A percentile compares a stretch with the other conserved stretches of the same genome.
These are phyloP conservation scores for Globisporangium perplexum DNA, from an alignment of 352 stramenopile species.

Conservation along the genomic window DNA sequence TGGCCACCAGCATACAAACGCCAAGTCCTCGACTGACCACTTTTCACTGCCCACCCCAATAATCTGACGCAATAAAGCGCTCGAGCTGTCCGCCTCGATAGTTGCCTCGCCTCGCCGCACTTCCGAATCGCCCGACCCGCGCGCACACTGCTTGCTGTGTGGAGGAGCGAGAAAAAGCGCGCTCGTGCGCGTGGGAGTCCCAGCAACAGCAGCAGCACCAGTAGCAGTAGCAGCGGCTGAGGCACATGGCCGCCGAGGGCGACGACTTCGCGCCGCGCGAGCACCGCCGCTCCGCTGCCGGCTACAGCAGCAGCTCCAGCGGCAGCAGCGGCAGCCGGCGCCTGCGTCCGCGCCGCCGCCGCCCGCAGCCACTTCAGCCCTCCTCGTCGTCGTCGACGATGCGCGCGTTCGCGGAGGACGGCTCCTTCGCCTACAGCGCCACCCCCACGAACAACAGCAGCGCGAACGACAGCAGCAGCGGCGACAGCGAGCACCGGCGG, in stretches of 20 bases:
- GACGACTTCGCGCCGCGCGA: slow-evolving; percentile 4
- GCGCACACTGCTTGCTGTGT: not conserved
- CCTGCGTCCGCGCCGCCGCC: not conserved
- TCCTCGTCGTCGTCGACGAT: not conserved
- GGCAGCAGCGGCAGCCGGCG: not conserved
- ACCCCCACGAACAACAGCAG: not conserved
- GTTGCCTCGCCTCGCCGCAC: not conserved
- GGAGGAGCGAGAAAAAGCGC: not conserved
- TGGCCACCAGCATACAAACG: not conserved
- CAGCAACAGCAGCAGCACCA: too few species aligned
- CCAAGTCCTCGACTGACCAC: not conserved
- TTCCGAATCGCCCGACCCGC: not conserved
- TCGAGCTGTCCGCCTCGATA: too few species aligned
- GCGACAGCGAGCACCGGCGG: not conserved
- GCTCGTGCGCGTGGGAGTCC: not conserved
- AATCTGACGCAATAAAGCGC: too few species aligned
- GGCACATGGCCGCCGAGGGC: slow-evolving; percentile 7
- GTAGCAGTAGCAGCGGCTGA: too few species aligned
- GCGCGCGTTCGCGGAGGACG: slow-evolving; percentile 10
- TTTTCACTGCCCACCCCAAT: not conserved
- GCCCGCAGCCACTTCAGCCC: too few species aligned
- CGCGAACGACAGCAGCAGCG: not conserved
- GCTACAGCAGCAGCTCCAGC: slow-evolving; percentile 7
- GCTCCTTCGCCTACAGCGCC: slow-evolving; percentile 11
- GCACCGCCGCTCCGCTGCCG: not conserved